Conservation (phyloP, 495 filamentous ascomycete species). For the Daldinia caldariorum region DNA sequence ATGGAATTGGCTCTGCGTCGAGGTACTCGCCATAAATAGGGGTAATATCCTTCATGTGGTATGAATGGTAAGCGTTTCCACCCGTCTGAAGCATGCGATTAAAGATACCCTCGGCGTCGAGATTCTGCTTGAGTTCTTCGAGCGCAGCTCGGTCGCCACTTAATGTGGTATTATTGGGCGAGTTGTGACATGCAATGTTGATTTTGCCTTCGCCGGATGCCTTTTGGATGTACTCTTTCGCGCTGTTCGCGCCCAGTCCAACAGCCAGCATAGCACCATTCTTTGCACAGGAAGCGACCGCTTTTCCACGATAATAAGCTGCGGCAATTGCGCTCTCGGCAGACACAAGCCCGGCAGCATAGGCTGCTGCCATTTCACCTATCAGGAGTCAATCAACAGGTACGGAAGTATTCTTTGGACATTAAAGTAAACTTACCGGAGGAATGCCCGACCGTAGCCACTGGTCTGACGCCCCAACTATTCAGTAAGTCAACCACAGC, state of each 20-base stretch:
- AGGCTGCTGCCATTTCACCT: conserved; percentile 56
- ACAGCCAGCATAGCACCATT: conserved; percentile 62
- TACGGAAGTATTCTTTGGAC: too few relatives aligned
- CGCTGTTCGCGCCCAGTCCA: conserved; percentile 47
- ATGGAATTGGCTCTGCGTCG: background rate
- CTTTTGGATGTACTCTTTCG: conserved; percentile 17
- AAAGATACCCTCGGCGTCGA: conserved; percentile 35
- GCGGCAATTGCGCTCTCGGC: conserved; percentile 54
- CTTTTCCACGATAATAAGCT: conserved; percentile 62
- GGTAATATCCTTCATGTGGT: conserved; percentile 52
- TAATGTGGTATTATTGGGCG: conserved; percentile 55
- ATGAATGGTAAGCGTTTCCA: conserved; percentile 62
- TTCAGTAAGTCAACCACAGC: conserved; percentile 57
- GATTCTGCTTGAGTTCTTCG: conserved; percentile 35
- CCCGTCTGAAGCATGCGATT: background rate
- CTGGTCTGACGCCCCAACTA: conserved; percentile 50
- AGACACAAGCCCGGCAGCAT: conserved; percentile 55
- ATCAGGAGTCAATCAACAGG: background rate
- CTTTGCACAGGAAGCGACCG: background rate
- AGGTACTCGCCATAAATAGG: conserved; percentile 45
- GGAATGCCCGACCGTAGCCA: conserved; percentile 61
- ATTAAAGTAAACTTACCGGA: conserved; percentile 46
- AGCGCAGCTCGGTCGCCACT: conserved; percentile 55
- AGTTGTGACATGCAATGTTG: conserved; percentile 57
- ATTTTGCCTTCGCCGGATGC: conserved; percentile 20